These are phyloP conservation scores for Crithidia brevicula DNA, from an alignment of 208 protist species.

Conservation along the genomic window DNA sequence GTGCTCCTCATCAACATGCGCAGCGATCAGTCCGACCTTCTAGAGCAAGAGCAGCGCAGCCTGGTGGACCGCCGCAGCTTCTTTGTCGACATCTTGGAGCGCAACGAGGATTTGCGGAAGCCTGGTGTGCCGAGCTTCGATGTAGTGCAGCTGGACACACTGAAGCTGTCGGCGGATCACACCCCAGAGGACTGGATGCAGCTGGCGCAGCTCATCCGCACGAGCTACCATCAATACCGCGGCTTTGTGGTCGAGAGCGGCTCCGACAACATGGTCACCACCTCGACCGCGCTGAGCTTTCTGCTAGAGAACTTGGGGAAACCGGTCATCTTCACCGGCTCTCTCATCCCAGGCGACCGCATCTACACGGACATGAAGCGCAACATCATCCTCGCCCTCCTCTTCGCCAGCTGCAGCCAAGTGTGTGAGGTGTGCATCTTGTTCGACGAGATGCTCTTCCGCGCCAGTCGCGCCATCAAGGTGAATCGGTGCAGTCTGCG, in stretches of 20 bases:
- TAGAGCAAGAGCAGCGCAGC: slow-evolving; percentile 21
- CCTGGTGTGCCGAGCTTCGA: slow-evolving; percentile 61
- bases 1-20: slow-evolving; percentile 80
- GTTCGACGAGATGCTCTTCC: slow-evolving; percentile 95
- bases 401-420: slow-evolving; percentile 85
- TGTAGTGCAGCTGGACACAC: slow-evolving; percentile 47
- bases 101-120: slow-evolving; percentile 70
- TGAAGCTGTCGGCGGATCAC: slow-evolving; percentile 77
- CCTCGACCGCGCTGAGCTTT: slow-evolving; percentile 95
- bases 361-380: slow-evolving; percentile 90
- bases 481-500: slow-evolving; percentile 66
- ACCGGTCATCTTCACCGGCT: slow-evolving; percentile 97
- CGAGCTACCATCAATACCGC: slow-evolving; percentile 91
- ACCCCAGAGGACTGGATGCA: slow-evolving; percentile 68
- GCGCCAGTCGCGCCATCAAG: slow-evolving; percentile 93
- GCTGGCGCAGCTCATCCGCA: slow-evolving; percentile 71
- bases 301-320: slow-evolving; percentile 97
- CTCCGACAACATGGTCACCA: slow-evolving; percentile 96
- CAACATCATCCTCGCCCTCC: slow-evolving; percentile 84
- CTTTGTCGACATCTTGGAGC: slow-evolving; percentile 51
- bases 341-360: slow-evolving; percentile 87
- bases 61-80: slow-evolving; percentile 28
- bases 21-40: slow-evolving; percentile 44
- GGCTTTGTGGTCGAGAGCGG: slow-evolving; percentile 98
- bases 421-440: slow-evolving; percentile 95